Conservation (phyloP, 2,329 filamentous ascomycete species). For the Fusarium sp. region DNA sequence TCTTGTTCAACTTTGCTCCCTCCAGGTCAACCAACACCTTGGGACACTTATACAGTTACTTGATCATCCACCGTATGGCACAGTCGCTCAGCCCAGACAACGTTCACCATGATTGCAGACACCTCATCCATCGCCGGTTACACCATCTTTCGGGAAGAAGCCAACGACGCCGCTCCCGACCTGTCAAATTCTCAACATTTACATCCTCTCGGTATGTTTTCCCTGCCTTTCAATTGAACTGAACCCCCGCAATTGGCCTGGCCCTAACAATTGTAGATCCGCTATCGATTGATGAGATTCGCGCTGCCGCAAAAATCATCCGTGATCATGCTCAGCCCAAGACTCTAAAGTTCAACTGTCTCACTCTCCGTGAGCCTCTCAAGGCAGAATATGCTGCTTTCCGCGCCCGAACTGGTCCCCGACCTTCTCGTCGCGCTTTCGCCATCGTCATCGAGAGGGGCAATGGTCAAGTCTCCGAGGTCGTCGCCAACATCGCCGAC, state of each 20-base stretch:
- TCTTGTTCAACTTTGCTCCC: background rate
- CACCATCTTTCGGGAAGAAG: conserved; percentile 56
- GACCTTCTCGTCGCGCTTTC: conserved; percentile 60
- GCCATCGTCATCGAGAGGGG: conserved; percentile 58
- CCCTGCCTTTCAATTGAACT: too few relatives aligned
- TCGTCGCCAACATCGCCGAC: conserved; percentile 59
- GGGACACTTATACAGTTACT: conserved; percentile 1
- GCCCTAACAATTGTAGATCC: conserved; percentile 50
- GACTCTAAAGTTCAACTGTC: conserved; percentile 64
- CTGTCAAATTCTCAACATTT: conserved; percentile 44
- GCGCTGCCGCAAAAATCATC: conserved; percentile 59
- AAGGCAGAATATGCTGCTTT: conserved; percentile 72
- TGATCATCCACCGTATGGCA: conserved; percentile 39
- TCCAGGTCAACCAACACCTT: background rate
- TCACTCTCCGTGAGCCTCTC: conserved; percentile 72
- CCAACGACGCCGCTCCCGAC: conserved; percentile 50
- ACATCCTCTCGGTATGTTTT: conserved; percentile 50
- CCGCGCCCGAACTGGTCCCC: conserved; percentile 58
- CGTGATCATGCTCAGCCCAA: conserved; percentile 49
- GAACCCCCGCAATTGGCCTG: background rate
- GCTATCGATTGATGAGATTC: conserved; percentile 64
- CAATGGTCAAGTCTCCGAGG: conserved; percentile 55
- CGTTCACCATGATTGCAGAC: conserved; percentile 55
- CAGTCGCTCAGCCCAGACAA: conserved; percentile 39
- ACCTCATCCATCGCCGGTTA: conserved; percentile 56